These are phyloP conservation scores for Sanghuangporus sanghuang DNA, from an alignment of 1,284 basidiomycete species.

Conservation along the genomic window DNA sequence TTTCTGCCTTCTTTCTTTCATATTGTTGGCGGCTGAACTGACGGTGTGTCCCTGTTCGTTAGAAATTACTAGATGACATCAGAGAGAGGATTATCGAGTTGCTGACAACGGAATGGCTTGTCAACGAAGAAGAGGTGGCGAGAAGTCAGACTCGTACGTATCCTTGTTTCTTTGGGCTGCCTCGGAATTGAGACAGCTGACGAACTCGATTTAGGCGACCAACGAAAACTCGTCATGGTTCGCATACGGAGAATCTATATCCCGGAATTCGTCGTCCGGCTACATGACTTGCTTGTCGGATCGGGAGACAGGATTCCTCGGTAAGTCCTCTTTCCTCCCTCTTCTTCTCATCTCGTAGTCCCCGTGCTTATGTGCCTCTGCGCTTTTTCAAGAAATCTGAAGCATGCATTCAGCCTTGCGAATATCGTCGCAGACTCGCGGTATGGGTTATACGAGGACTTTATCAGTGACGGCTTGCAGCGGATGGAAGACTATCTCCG, in stretches of 20 bases:
- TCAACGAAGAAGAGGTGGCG: slow-evolving; percentile 42
- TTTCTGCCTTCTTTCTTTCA: neutral
- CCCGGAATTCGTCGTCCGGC: slow-evolving; percentile 84
- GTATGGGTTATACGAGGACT: slow-evolving; percentile 66
- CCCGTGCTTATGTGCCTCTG: neutral
- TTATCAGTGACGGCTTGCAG: slow-evolving; percentile 13
- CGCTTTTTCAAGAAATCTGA: slow-evolving; percentile 65
- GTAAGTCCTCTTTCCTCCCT: slow-evolving; percentile 41
- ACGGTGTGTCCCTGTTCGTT: neutral
- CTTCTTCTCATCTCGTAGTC: neutral
- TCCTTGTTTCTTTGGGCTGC: neutral
- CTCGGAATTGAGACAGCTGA: neutral
- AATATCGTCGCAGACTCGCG: slow-evolving; percentile 88
- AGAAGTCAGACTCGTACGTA: slow-evolving; percentile 32
- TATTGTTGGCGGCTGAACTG: neutral
- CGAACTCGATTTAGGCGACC: slow-evolving; percentile 38
- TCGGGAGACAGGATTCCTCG: slow-evolving; percentile 62
- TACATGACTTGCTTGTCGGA: slow-evolving; percentile 72
- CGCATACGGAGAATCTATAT: slow-evolving; percentile 87
- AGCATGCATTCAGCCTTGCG: slow-evolving; percentile 69
- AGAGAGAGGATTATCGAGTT: slow-evolving; percentile 57
- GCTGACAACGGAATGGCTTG: slow-evolving; percentile 73
- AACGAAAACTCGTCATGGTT: slow-evolving; percentile 62
- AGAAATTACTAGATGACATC: slow-evolving; percentile 55
- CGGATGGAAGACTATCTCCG: slow-evolving; percentile 67